Evolutionary conservation across 2,329 filamentous ascomycete species (phyloP), one percentile per base, ranked within the genome.

Genomic region (Fusarium torreyae): DNA sequence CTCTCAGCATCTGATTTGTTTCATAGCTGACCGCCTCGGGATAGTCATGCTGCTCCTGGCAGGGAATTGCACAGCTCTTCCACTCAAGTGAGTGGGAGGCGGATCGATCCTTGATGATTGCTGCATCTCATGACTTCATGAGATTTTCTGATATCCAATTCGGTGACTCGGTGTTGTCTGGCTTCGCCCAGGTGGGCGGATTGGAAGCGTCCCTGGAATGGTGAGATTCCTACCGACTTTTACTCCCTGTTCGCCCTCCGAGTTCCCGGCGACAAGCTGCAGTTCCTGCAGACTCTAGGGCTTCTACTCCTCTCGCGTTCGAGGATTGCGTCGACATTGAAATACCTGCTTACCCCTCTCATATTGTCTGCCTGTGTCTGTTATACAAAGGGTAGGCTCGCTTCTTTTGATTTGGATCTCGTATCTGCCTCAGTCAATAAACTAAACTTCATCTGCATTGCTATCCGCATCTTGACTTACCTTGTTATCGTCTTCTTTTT

Each of bases 331-430:
- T 24, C 13, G 40, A 7, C 13, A 15, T 54, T 59, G 60, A 60
- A 62, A 66, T 70, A 69, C 54, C 61, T 54, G 39, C 51, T 59
- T 26, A 15, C 8, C 15, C 54, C 34, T 40, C 33, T 63, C 62
- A 43, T 43, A 42, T 52, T 39, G 28, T 56, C 40, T 58, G 54
- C 28, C 51, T 43, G 36, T 61, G n/a, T 43, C 18, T 45, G 49
- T 49, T 46, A 40, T 50, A 33, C 61, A 43, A 52, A 54, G 28
- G 43, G 48, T 34, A 51, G 44, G 17, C 31, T 42, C 34, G 13
- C 34, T 43, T 55, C 34, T 44, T 36, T 28, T 49, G 26, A 40
- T 22, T n/a, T 28, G 15, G 10, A 44, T 20, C 14, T 44, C 28
- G 20, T 31, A 31, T 22, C 44, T 44, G 26, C 18, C 18, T 31